Evolutionary conservation across 805 yeast species (phyloP).

Genomic region (Ogataea zsoltii): DNA sequence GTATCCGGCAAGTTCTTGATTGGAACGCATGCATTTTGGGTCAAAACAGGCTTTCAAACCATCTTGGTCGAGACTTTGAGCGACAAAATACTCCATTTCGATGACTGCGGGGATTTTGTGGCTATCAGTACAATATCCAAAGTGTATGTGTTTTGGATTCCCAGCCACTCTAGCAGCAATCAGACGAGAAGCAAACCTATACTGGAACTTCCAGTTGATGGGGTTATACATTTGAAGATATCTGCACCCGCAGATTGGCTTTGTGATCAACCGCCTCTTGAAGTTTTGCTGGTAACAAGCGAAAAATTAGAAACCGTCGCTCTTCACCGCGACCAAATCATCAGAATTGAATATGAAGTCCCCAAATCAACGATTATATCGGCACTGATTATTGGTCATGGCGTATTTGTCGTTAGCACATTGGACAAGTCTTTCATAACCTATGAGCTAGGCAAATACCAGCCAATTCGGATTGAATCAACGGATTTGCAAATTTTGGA

Average conservation of each 20-base stretch:
- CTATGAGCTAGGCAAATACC: neutral
- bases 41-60: too few relatives aligned
- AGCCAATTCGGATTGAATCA: neutral
- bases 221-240: neutral
- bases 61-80: too few relatives aligned
- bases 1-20: too few relatives aligned
- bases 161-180: too few relatives aligned
- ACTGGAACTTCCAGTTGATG: neutral
- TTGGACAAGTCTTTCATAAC: neutral
- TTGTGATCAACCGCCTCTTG: too few relatives aligned
- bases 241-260: neutral
- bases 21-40: too few relatives aligned
- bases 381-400: neutral
- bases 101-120: neutral
- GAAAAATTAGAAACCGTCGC: neutral
- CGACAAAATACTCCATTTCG: too few relatives aligned
- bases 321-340: neutral
- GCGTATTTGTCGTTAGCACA: conserved; percentile 3
- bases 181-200: too few relatives aligned
- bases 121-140: neutral
- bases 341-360: neutral
- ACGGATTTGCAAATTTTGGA: neutral
- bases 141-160: too few relatives aligned
- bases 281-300: neutral
- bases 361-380: neutral